Evolutionary conservation across 352 stramenopile genomes (phyloP).

Genomic region (Globisporangium perplexum): DNA sequence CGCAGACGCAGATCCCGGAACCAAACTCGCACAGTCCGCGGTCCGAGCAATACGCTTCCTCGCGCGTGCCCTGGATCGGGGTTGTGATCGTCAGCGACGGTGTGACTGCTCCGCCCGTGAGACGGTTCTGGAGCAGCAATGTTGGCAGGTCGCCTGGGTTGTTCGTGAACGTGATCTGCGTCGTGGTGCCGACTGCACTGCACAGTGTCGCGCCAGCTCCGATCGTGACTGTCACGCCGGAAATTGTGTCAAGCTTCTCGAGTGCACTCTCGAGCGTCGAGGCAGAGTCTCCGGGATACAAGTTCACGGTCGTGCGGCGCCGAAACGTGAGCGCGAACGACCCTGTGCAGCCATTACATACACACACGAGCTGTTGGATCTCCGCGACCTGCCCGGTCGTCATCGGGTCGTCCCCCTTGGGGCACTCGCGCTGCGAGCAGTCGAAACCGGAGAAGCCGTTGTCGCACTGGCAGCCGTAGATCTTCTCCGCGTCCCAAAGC

Average conservation of each 20-base stretch:
- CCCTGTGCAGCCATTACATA: slow-evolving; percentile 45
- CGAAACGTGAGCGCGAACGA: slow-evolving; percentile 64
- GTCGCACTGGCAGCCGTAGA: slow-evolving; percentile 74
- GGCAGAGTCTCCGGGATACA: slow-evolving; percentile 29
- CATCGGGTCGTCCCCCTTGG: slow-evolving; percentile 57
- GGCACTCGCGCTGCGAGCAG: slow-evolving; percentile 53
- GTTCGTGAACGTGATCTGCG: slow-evolving; percentile 66
- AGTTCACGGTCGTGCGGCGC: slow-evolving; percentile 46
- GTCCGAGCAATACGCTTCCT: slow-evolving; percentile 83
- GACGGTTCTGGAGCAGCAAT: slow-evolving; percentile 40
- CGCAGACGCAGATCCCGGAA: slow-evolving; percentile 69
- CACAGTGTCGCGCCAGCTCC: slow-evolving; percentile 23
- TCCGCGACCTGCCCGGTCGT: slow-evolving; percentile 30
- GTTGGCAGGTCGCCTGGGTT: slow-evolving; percentile 50
- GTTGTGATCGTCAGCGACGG: slow-evolving; percentile 14
- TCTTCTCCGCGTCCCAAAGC: slow-evolving; percentile 72
- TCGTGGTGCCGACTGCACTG: slow-evolving; percentile 26
- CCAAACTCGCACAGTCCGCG: slow-evolving; percentile 51
- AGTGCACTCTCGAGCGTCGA: slow-evolving; percentile 38
- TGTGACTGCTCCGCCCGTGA: slow-evolving; percentile 18
- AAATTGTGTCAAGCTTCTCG: slow-evolving; percentile 53
- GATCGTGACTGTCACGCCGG: slow-evolving; percentile 32
- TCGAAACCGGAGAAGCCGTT: slow-evolving; percentile 56
- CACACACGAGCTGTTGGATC: slow-evolving; percentile 45
- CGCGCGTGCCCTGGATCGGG: slow-evolving; percentile 31